Percentiles rank a stretch among this genome's conserved stretches.
Conservation (phyloP, 2,329 filamentous ascomycete species). For the Zopfia rhizophila region DNA sequence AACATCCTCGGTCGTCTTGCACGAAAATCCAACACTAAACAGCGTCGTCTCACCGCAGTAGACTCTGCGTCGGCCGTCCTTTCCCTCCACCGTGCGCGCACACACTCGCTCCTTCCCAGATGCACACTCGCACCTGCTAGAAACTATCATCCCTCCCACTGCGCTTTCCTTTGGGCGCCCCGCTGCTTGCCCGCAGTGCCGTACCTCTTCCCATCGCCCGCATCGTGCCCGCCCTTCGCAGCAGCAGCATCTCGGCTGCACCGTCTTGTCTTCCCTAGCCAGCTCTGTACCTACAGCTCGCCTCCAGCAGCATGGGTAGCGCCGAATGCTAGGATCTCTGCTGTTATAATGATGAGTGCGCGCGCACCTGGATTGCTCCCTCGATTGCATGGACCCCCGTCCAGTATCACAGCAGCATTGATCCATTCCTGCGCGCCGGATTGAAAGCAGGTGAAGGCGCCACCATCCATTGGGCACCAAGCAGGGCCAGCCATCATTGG, state of each 20-base stretch:
- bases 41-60: too few relatives aligned
- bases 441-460: conserved; percentile 31
- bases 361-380: conserved; percentile 43
- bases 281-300: conserved; percentile 9
- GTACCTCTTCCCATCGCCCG: not conserved
- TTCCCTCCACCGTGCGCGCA: too few relatives aligned
- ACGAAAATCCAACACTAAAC: too few relatives aligned
- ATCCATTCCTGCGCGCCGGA: conserved; percentile 54
- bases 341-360: conserved; percentile 40
- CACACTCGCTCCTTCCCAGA: too few relatives aligned
- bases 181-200: conserved; percentile 10
- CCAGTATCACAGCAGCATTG: conserved; percentile 49
- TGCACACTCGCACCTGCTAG: too few relatives aligned
- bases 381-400: conserved; percentile 50
- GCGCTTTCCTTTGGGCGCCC: too few relatives aligned
- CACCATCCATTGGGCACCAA: conserved; percentile 30
- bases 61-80: too few relatives aligned
- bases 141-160: too few relatives aligned
- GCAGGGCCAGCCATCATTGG: conserved; percentile 32
- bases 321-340: conserved; percentile 40
- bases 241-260: not conserved
- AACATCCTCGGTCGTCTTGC: too few relatives aligned
- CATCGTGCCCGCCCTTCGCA: not conserved
- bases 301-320: conserved; percentile 47
- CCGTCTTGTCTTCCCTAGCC: not conserved